phyloP scores from a whole-genome alignment of 2,329 filamentous ascomycete species.

The Claviceps maximensis region DNA sequence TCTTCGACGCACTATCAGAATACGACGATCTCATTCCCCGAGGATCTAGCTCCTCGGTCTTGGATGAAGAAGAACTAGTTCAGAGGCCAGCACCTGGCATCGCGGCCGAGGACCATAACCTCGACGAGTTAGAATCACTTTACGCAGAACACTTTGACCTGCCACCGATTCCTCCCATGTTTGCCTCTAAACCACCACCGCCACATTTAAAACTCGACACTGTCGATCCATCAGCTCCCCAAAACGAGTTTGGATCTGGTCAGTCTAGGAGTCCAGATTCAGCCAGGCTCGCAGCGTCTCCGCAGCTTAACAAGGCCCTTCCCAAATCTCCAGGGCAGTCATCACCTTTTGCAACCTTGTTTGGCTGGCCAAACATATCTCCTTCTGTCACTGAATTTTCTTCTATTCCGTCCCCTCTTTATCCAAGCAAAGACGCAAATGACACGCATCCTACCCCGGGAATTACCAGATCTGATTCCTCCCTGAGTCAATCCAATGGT shows the following conservation, averaged over 20 bases:
- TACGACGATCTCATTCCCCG: constrained; percentile 30
- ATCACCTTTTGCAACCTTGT: constrained; percentile 38
- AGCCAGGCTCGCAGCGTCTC: constrained; percentile 14
- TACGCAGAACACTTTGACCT: constrained; percentile 25
- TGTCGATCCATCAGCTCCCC: constrained; percentile 20
- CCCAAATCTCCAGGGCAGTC: constrained; percentile 38
- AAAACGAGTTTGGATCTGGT: constrained; percentile 14
- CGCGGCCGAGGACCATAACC: constrained; percentile 15
- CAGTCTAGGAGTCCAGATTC: constrained; percentile 17
- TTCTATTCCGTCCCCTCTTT: constrained; percentile 39
- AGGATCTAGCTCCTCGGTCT: constrained; percentile 14
- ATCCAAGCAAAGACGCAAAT: constrained; percentile 26
- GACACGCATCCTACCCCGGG: constrained; percentile 14
- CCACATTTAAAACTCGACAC: constrained; percentile 38
- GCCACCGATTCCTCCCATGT: constrained; percentile 33
- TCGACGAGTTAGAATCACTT: constrained; percentile 13
- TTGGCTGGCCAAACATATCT: constrained; percentile 37
- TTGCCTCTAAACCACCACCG: constrained; percentile 35
- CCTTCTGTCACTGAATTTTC: constrained; percentile 38
- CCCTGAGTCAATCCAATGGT: constrained; percentile 24
- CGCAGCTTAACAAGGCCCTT: constrained; percentile 39
- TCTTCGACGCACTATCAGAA: constrained; percentile 29
- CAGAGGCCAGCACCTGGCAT: constrained; percentile 15
- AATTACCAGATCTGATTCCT: constrained; percentile 1
- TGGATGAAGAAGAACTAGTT: constrained; percentile 10